Evolutionary conservation across 23 red algal genomes (phyloP).

Genomic region (Agarophyton chilense): DNA sequence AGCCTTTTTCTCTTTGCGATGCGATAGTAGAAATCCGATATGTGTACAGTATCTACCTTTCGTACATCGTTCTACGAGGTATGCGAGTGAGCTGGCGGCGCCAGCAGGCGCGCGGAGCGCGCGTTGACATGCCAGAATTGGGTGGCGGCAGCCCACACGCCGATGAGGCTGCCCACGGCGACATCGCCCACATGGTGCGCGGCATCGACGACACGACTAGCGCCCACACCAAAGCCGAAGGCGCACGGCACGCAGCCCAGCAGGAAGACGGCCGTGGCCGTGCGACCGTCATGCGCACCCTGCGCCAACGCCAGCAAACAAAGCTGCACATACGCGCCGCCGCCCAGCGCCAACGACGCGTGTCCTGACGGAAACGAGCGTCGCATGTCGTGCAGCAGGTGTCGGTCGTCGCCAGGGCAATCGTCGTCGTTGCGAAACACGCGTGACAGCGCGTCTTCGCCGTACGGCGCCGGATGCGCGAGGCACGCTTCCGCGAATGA

Average conservation of each 20-base stretch:
- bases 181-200: constrained; percentile 84
- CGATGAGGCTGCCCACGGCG: constrained; percentile 67
- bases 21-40: no score
- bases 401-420: constrained; percentile 2
- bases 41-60: no score
- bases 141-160: constrained; percentile 35
- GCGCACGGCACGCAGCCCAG: not conserved
- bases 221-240: constrained; percentile 36
- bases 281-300: not conserved
- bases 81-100: no score
- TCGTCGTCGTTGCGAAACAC: constrained; percentile 17
- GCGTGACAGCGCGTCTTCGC: not conserved
- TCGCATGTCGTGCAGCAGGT: constrained; percentile 48
- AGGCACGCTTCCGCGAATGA: constrained; percentile 70
- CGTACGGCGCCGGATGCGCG: not conserved
- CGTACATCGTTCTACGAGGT: no score
- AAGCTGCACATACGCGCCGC: constrained; percentile 43
- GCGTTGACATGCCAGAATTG: constrained; percentile 46
- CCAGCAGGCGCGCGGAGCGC: not conserved
- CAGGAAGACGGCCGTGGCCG: not conserved
- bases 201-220: constrained; percentile 62
- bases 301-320: not conserved
- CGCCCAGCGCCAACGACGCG: constrained; percentile 42
- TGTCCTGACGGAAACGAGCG: constrained; percentile 73
- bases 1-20: no score